A percentile compares a stretch with the other conserved stretches of the same genome.
phyloP scores from a whole-genome alignment of 2,329 filamentous ascomycete genomes.

The Clarireedia homoeocarpa region DNA sequence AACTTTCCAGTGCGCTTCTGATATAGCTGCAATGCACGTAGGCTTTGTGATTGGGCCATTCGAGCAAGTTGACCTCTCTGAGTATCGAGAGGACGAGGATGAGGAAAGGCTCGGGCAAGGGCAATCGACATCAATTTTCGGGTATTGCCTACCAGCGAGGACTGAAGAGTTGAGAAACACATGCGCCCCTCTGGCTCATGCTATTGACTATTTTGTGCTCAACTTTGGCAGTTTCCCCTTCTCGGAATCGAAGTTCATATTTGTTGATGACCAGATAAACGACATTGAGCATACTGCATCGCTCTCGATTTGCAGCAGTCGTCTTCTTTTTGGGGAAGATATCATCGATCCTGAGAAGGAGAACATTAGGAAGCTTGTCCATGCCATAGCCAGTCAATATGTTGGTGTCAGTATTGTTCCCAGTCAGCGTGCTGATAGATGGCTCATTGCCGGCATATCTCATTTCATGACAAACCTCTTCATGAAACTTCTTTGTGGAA shows the following conservation, averaged over 20 bases:
- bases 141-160: constrained; percentile 81
- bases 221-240: constrained; percentile 89
- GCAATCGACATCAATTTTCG: constrained; percentile 81
- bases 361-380: constrained; percentile 71
- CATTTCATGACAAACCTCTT: constrained; percentile 95
- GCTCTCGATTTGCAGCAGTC: constrained; percentile 78
- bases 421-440: constrained; percentile 70
- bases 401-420: constrained; percentile 88
- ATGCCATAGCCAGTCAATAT: constrained; percentile 86
- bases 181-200: constrained; percentile 74
- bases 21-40: constrained; percentile 78
- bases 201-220: constrained; percentile 85
- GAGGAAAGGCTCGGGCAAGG: constrained; percentile 77
- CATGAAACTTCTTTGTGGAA: constrained; percentile 82
- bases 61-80: constrained; percentile 82
- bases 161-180: constrained; percentile 79
- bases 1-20: constrained; percentile 68
- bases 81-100: constrained; percentile 83
- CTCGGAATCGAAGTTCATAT: constrained; percentile 84
- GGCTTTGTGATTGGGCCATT: constrained; percentile 94
- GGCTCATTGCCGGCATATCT: constrained; percentile 83
- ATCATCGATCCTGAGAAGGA: constrained; percentile 81
- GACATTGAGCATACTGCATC: constrained; percentile 74
- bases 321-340: constrained; percentile 75
- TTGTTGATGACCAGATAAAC: constrained; percentile 78